phyloP scores from a whole-genome alignment of 1,284 basidiomycete genomes.

The Cutaneotrichosporon dermatis region DNA sequence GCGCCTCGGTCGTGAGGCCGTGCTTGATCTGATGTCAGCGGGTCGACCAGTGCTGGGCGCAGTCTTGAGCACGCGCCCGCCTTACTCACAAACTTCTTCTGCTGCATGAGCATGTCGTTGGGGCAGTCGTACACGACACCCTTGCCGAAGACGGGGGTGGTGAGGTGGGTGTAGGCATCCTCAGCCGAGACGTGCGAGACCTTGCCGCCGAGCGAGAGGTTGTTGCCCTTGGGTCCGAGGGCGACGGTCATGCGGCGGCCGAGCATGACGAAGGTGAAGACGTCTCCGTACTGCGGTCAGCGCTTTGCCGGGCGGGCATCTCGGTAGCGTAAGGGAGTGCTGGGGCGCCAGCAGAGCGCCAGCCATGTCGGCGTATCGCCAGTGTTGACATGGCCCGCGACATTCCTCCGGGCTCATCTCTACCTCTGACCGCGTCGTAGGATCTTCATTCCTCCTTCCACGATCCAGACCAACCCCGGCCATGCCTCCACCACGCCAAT shows the following conservation, averaged over 20 bases:
- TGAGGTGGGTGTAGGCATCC: slow-evolving; percentile 92
- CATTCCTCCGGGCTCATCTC: too few relatives aligned
- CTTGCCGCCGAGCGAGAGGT: slow-evolving; percentile 92
- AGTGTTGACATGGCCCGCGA: too few relatives aligned
- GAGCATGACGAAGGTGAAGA: slow-evolving; percentile 92
- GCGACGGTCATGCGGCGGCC: slow-evolving; percentile 88
- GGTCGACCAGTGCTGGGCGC: too few relatives aligned
- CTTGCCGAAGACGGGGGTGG: slow-evolving; percentile 90
- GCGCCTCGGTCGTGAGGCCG: slow-evolving; percentile 86
- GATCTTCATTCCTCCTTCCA: too few relatives aligned
- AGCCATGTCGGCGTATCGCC: too few relatives aligned
- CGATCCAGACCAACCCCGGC: too few relatives aligned
- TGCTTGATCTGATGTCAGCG: slow-evolving; percentile 62
- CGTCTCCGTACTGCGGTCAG: slow-evolving; percentile 56
- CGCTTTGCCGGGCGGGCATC: too few relatives aligned
- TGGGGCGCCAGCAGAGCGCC: too few relatives aligned
- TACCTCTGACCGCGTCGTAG: too few relatives aligned
- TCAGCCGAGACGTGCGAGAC: slow-evolving; percentile 89
- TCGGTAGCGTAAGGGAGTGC: too few relatives aligned
- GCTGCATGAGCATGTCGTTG: slow-evolving; percentile 96
- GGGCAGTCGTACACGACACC: slow-evolving; percentile 98
- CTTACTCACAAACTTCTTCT: slow-evolving; percentile 76
- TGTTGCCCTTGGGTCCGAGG: slow-evolving; percentile 86
- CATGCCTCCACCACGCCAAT: too few relatives aligned
- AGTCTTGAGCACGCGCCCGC: too few relatives aligned